Base-by-base conservation (phyloP, 179 eudicot species). In the Actinidia chinensis region DNA sequence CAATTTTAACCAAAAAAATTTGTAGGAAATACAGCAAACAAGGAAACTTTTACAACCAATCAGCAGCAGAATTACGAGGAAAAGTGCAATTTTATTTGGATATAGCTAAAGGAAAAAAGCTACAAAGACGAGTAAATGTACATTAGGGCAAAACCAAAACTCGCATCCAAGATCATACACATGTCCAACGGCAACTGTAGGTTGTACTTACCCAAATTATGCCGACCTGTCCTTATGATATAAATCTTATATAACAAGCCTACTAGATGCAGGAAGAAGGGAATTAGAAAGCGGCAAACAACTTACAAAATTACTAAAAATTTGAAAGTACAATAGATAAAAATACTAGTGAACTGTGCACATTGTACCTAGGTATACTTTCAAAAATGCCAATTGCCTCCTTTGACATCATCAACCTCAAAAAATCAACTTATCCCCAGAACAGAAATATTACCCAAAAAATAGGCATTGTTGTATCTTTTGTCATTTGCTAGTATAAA, bases 1-100 rank as follows among this genome's bases (percentile, higher is more conserved):
- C 33, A 25, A n/a, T 58, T n/a, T 25, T 50, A 64, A 67, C n/a
- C 22, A 42, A 77, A 67, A 8, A 6, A 23, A 42, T 25, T 51
- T 52, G 50, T 56, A 75, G n/a, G 60, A 74, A 33, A 50, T 20
- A n/a, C 75, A 44, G 46, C 68, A 20, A 58, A 64, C 36, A 70
- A 33, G 61, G 65, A 3, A 71, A n/a, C 46, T 48, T 22, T 48
- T 44, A 47, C n/a, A n/a, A n/a, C n/a, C n/a, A n/a, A n/a, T n/a
- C n/a, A n/a, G n/a, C n/a, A n/a, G n/a, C n/a, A n/a, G n/a, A n/a
- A n/a, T n/a, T n/a, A n/a, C n/a, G n/a, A 25, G 68, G 51, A 48
- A 74, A 70, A 28, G 61, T 43, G 55, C 8, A 67, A 23, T 48
- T 22, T 48, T 44, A 47, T 56, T 23, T 40, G 77, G 55, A 74